Base-by-base conservation (phyloP, 2,329 filamentous ascomycete genomes). In the Ceratocystis variospora region DNA sequence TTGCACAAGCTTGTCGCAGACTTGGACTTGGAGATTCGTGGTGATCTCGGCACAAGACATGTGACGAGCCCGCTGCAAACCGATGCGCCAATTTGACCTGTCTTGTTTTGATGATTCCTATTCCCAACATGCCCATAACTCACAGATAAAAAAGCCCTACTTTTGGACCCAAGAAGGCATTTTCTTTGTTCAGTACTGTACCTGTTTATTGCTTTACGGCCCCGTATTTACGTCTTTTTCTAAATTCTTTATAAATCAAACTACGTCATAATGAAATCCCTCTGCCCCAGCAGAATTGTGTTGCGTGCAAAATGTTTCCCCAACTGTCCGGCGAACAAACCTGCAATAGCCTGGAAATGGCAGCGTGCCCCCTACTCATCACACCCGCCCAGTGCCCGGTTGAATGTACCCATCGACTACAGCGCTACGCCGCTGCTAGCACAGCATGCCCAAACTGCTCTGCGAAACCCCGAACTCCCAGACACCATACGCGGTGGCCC, bases 391-490 rank as follows among this genome's bases (percentile, higher is more conserved):
- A 82, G 82, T 67, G 84, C 84, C 64, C 81, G 79, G 70, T 83
- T 99, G 66, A 99, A 99, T 75, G 77, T 90, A 61, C 89, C 92
- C 5, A 85, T 90, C 71, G 92, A 97, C 79, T 99, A 94, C 77
- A 84, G 86, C 68, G 86, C 87, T 17, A 95, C 88, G 1, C 82
- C 90, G 15, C 78, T 97, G 50, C 82, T 99, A 33, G 83, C 90
- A 67, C 94, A 96, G 74, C 88, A 84, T 28, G 81, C 91, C 1
- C 86, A 89, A 70, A 78, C 85, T 0, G 85, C 90, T 6, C 81
- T 95, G 19, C 77, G 80, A 61, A 87, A 87, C 72, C 79, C 83
- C 3, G 90, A 96, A 72, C 83, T 97, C 3, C 80, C 89, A 0
- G 73, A 79, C 41, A 80, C 86, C 22, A 79, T 85, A 37, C 83